Percentiles rank a stretch among this genome's conserved stretches.
phyloP scores from a whole-genome alignment of 148 eudicot genomes.

The Vaccinium darrowii region DNA sequence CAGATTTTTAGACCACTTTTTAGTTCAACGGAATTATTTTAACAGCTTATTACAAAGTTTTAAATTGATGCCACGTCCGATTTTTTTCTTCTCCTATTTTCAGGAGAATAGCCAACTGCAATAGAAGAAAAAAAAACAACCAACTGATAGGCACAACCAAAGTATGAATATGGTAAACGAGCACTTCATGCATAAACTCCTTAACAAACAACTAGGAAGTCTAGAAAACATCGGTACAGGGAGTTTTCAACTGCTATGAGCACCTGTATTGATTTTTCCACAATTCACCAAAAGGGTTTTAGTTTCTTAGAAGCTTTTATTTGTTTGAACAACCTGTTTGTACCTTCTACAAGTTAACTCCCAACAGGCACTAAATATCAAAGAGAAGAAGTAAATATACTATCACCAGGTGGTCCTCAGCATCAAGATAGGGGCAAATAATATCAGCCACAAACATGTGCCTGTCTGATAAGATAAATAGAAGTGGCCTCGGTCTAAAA shows the following conservation, averaged over 20 bases:
- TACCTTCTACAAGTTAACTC: neutral
- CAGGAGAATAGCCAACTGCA: neutral
- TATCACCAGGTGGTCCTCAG: neutral
- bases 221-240: neutral
- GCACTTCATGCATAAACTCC: neutral
- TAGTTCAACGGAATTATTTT: neutral
- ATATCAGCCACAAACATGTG: conserved; percentile 8
- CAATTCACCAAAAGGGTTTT: neutral
- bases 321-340: neutral
- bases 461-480: neutral
- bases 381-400: neutral
- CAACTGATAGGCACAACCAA: neutral
- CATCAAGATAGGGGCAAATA: conserved; percentile 7
- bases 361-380: neutral
- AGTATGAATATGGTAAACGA: neutral
- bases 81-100: neutral
- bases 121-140: no score
- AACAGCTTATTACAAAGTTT: neutral
- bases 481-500: neutral
- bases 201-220: neutral
- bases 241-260: conserved; percentile 1
- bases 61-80: neutral
- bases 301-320: neutral
- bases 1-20: neutral
- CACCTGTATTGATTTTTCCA: neutral